Evolutionary conservation across 805 yeast species (phyloP).

Genomic region (Candida dendrica): DNA sequence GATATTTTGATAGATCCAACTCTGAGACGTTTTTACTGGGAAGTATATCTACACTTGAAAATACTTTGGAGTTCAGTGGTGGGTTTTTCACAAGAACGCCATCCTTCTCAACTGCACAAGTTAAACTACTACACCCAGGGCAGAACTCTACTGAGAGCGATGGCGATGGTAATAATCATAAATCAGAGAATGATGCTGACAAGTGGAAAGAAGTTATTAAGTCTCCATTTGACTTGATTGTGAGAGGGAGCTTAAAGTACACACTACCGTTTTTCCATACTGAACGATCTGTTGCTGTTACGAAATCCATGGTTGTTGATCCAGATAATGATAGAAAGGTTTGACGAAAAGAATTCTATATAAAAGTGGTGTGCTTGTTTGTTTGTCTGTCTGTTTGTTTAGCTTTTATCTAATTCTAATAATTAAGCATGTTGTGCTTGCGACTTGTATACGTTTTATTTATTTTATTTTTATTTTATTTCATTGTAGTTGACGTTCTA

Average conservation of each 20-base stretch:
- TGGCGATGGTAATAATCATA: constrained; percentile 17
- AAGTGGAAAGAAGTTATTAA: constrained; percentile 72
- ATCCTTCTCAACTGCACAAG: constrained; percentile 55
- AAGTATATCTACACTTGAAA: constrained; percentile 54
- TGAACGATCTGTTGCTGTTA: constrained; percentile 52
- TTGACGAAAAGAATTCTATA: too few species aligned
- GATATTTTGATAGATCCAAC: constrained; percentile 9
- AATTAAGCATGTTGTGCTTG: too few species aligned
- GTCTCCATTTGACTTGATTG: constrained; percentile 78
- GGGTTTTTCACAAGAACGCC: constrained; percentile 62
- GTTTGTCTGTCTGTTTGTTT: too few species aligned
- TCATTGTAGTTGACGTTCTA: too few species aligned
- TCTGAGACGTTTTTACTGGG: constrained; percentile 70
- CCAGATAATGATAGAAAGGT: constrained; percentile 26
- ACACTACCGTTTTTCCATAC: constrained; percentile 56
- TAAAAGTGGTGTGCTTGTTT: too few species aligned
- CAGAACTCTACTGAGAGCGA: constrained; percentile 19
- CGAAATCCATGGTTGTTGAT: constrained; percentile 49
- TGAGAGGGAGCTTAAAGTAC: constrained; percentile 78
- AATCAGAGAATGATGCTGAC: constrained; percentile 26
- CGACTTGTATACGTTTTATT: too few species aligned
- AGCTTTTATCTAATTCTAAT: too few species aligned
- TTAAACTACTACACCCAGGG: constrained; percentile 76
- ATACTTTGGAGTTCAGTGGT: constrained; percentile 70
- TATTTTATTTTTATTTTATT: too few species aligned